phyloP scores from a whole-genome alignment of 176 grass and related monocot species.

The Carex littledalei region DNA sequence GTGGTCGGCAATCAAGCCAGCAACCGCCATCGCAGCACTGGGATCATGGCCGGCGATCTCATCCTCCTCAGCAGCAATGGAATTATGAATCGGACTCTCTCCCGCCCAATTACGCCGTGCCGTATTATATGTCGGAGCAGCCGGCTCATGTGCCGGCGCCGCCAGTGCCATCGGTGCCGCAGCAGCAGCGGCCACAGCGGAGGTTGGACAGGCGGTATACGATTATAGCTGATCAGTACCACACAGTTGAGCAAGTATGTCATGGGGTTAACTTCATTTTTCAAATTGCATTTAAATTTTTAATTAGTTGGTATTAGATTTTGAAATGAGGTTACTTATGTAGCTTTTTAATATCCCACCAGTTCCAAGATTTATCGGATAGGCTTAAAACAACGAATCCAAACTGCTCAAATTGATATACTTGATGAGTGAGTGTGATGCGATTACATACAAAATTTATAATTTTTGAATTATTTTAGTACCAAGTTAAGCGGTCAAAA shows the following conservation, averaged over 20 bases:
- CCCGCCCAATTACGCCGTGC: neutral
- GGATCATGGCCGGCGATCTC: neutral
- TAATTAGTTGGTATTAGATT: neutral
- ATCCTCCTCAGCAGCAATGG: neutral
- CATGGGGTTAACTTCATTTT: neutral
- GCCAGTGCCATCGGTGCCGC: no score
- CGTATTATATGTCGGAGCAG: neutral
- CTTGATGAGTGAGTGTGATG: no score
- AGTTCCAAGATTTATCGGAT: no score
- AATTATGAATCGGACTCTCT: neutral
- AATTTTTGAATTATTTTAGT: no score
- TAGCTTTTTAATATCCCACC: neutral
- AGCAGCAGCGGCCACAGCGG: neutral
- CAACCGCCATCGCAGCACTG: no score
- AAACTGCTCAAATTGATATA: no score
- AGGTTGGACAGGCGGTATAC: slow-evolving; percentile 1
- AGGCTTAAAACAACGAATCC: no score
- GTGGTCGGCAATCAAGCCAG: neutral
- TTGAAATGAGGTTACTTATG: neutral
- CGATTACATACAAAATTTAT: no score
- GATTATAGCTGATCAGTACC: slow-evolving; percentile 19
- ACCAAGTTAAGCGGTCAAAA: no score
- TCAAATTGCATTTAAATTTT: neutral
- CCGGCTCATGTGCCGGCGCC: neutral
- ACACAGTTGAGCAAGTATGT: neutral